Evolutionary conservation across 371 early-diverging fungal genomes (phyloP).

Genomic region (Mortierella polycephala): DNA sequence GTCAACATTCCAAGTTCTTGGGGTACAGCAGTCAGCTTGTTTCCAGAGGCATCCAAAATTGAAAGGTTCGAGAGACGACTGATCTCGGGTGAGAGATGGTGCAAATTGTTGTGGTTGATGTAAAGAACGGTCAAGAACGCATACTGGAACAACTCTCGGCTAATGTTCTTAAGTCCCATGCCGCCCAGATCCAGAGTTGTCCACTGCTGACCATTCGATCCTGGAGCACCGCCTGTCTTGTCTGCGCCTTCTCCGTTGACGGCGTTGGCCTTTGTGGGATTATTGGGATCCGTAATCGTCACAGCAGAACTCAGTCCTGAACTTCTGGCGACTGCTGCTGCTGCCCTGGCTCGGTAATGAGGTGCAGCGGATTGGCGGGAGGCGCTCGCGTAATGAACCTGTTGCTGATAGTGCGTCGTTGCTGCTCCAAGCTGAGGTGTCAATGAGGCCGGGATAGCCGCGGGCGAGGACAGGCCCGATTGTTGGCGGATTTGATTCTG

Average conservation of each 20-base stretch:
- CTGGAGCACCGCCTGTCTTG: slow-evolving; percentile 47
- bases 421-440: slow-evolving; percentile 43
- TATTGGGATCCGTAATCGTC: slow-evolving; percentile 73
- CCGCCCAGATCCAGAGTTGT: slow-evolving; percentile 91
- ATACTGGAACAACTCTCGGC: slow-evolving; percentile 80
- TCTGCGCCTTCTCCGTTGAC: slow-evolving; percentile 55
- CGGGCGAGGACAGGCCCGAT: slow-evolving; percentile 48
- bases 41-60: slow-evolving; percentile 89
- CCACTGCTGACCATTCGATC: slow-evolving; percentile 68
- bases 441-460: slow-evolving; percentile 49
- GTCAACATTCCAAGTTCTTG: slow-evolving; percentile 91
- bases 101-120: slow-evolving; percentile 93
- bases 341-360: slow-evolving; percentile 90
- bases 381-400: slow-evolving; percentile 74
- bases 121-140: slow-evolving; percentile 90
- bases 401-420: slow-evolving; percentile 76
- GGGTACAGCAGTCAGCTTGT: slow-evolving; percentile 89
- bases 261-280: slow-evolving; percentile 61
- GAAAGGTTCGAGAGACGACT: slow-evolving; percentile 72
- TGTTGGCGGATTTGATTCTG: slow-evolving; percentile 51
- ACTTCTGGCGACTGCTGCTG: slow-evolving; percentile 67
- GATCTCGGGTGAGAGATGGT: slow-evolving; percentile 79
- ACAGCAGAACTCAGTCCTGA: slow-evolving; percentile 61
- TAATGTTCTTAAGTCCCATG: slow-evolving; percentile 87
- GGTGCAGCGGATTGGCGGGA: slow-evolving; percentile 85